Percentiles rank a stretch among this genome's conserved stretches.
Evolutionary conservation across 768 basidiomycete species (phyloP).

Genomic region (Chalciporus chontae): DNA sequence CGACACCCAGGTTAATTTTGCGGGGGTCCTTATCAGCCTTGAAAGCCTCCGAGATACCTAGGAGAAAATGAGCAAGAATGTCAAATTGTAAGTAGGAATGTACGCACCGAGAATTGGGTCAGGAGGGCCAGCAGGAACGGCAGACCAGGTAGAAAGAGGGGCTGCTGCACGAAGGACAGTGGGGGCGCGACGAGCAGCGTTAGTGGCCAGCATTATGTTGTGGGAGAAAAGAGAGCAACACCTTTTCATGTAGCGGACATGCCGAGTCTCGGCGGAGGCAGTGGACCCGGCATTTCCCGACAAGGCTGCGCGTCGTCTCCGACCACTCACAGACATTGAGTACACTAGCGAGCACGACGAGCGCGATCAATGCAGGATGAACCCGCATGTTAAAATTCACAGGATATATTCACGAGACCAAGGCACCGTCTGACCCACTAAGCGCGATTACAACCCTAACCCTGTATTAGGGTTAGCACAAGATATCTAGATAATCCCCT

Average conservation of each 20-base stretch:
- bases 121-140: constrained; percentile 84
- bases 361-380: background rate
- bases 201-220: constrained; percentile 41
- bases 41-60: constrained; percentile 92
- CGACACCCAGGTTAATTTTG: constrained; percentile 98
- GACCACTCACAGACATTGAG: background rate
- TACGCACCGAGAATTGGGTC: constrained; percentile 85
- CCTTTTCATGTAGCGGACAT: background rate
- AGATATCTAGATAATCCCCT: background rate
- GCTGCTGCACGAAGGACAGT: constrained; percentile 36
- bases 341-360: background rate
- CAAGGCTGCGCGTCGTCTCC: background rate
- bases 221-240: background rate
- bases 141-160: constrained; percentile 71
- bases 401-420: background rate
- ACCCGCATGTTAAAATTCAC: background rate
- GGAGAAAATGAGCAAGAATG: constrained; percentile 8
- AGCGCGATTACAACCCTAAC: constrained; percentile 25
- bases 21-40: constrained; percentile 89
- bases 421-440: background rate
- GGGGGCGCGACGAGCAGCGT: constrained; percentile 48
- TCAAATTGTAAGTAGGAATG: background rate
- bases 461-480: constrained; percentile 9
- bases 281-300: constrained; percentile 1
- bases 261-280: constrained; percentile 20